Evolutionary conservation across 1,284 basidiomycete species (phyloP).

Genomic region (Cerioporus squamosus): DNA sequence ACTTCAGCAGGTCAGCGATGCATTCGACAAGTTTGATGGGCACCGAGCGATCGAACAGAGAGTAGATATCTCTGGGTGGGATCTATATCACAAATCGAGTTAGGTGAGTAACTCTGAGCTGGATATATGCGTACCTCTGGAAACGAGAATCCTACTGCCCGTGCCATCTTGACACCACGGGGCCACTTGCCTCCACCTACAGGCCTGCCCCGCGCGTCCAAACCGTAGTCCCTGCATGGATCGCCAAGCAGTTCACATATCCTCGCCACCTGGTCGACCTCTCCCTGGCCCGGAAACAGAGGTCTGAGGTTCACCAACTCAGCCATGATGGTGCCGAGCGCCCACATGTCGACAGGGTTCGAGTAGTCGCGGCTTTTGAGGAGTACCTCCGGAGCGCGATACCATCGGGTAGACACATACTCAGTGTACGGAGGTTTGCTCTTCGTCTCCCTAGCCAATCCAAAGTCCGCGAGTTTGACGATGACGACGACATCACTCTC

Average conservation of each 20-base stretch:
- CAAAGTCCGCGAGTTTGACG: conserved; percentile 99
- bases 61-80: conserved; percentile 75
- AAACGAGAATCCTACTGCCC: conserved; percentile 87
- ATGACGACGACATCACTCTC: conserved; percentile 97
- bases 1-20: conserved; percentile 90
- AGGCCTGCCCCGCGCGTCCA: conserved; percentile 69
- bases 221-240: conserved; percentile 83
- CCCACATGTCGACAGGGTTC: conserved; percentile 99
- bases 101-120: conserved; percentile 12
- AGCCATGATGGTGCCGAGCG: conserved; percentile 96
- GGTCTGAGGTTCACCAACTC: conserved; percentile 96
- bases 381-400: conserved; percentile 97
- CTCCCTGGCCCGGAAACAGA: conserved; percentile 96
- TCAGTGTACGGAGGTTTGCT: conserved; percentile 96
- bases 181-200: conserved; percentile 91
- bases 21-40: conserved; percentile 88
- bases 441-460: conserved; percentile 89
- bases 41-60: conserved; percentile 80
- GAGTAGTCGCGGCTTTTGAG: conserved; percentile 92
- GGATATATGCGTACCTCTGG: conserved; percentile 67
- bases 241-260: conserved; percentile 96
- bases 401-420: conserved; percentile 99
- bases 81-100: conserved; percentile 49
- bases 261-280: conserved; percentile 90
- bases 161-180: conserved; percentile 86